Base-by-base conservation (phyloP, 1,139 yeast species). In the Yamadazyma spencermartinsiae region DNA sequence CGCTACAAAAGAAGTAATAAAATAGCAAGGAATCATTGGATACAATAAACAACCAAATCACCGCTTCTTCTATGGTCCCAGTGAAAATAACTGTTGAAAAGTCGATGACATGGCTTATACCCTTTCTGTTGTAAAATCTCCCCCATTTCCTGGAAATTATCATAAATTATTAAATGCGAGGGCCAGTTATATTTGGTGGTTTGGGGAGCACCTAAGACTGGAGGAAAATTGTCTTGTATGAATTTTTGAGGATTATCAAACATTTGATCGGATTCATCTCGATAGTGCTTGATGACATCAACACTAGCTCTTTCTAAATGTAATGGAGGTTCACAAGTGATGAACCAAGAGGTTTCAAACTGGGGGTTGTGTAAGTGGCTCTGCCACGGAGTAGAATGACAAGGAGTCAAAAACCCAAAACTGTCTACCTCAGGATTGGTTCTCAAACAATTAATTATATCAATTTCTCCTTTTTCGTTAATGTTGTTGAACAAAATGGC, bases 331-430 rank as follows among this genome's bases (percentile, higher is more conserved):
- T 88, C 95, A 58, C 99, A 94, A 0, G 96, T 80, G 29, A 94
- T 66, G 43, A 84, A 83, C 96, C 96, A 86, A 1, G 67, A 50
- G 9, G 33, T 5, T 3, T 61, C 56, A 3, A 78, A 58, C 13
- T 72, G 73, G 6, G 65, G 59, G 17, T 85, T 63, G 52, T 89
- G 96, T 31, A 94, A 61, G 52, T 85, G 81, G 26, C 95, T 79
- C 54, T 88, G 96, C 84, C 95, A 87, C 2, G 98, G 98, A 0
- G 98, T 90, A 0, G 98, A 90, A 58, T 94, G 98, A 53, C 98
- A 94, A 0, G 99, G 98, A 56, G 90, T 87, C 14, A 94, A 59
- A 48, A 92, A 84, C 1, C 96, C 95, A 31, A 89, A 65, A 3
- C 85, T 68, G 1, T 56, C 50, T 0, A 29, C 21, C 10, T 73